Base-by-base conservation (phyloP, 2,329 filamentous ascomycete species). In the Alternaria metachromatica region DNA sequence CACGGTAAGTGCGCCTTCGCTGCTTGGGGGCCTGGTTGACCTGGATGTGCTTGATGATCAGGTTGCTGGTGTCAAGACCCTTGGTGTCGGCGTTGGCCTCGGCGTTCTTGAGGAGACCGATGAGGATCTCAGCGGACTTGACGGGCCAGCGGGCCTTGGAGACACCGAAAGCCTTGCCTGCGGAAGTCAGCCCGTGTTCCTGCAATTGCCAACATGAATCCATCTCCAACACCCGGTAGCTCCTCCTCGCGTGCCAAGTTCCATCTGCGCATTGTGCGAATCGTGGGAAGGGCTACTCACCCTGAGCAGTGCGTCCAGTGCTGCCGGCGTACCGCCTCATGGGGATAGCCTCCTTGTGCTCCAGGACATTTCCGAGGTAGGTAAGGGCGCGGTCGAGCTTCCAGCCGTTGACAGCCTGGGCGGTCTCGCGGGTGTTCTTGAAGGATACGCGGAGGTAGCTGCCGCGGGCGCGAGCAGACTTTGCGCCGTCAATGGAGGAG, bases 21-120 rank as follows among this genome's bases (percentile, higher is more conserved):
- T 98, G 95, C 92, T 98, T 98, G 81, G 96, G 96, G 78, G 96
- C 96, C 89, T 99, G 96, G 93, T 99, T 99, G 89, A 99, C 96
- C 89, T 99, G 96, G 87, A 99, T 99, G 92, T 97, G 96, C 93
- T 97, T 97, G 87, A 99, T 92, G 83, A 98, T 87, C 82, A 99
- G 88, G 89, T 96, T 96, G 87, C 90, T 91, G 82, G 94, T 98
- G 87, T 99, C 84, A 62, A 85, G 79, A 9, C 86, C 86, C 68
- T 81, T 79, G 68, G 80, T 79, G 71, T 83, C 82, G 72, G 82
- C 79, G 64, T 82, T 82, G 72, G 79, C 78, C 72, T 83, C 82
- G 64, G 79, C 80, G 72, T 83, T 81, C 76, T 81, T 82, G 66
- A 99, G 92, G 80, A 99, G 93, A 82, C 92, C 92, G 85, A 97